A percentile compares a stretch with the other conserved stretches of the same genome.
Evolutionary conservation across 805 yeast genomes (phyloP).

Genomic region (Saccharomycodes ludwigii): DNA sequence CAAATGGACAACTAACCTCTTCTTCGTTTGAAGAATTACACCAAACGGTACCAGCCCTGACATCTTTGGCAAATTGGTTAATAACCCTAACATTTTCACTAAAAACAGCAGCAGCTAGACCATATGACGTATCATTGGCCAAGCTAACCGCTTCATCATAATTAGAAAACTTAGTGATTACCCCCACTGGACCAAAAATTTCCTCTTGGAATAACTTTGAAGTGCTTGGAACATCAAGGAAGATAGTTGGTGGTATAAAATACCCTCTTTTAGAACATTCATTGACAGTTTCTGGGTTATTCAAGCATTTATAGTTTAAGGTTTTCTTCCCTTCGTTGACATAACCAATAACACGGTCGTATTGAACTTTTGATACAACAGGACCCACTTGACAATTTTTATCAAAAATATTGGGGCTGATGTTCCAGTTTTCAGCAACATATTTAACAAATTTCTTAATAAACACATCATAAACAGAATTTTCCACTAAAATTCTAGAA

Average conservation of each 20-base stretch:
- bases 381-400: constrained; percentile 32
- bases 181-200: constrained; percentile 34
- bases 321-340: constrained; percentile 35
- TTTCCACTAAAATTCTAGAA: constrained; percentile 42
- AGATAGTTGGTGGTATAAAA: constrained; percentile 31
- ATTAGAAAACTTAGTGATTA: constrained; percentile 25
- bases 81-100: constrained; percentile 54
- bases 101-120: constrained; percentile 43
- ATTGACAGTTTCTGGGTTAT: constrained; percentile 31
- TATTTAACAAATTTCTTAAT: constrained; percentile 25
- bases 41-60: constrained; percentile 61
- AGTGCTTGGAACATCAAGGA: constrained; percentile 25
- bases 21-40: constrained; percentile 57
- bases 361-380: constrained; percentile 37
- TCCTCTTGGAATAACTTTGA: constrained; percentile 29
- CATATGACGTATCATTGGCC: constrained; percentile 30
- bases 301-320: constrained; percentile 34
- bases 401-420: constrained; percentile 43
- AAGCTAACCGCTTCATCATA: constrained; percentile 27
- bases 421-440: constrained; percentile 33
- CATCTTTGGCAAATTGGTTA: constrained; percentile 44
- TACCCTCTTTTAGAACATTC: constrained; percentile 14
- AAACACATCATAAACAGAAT: constrained; percentile 35
- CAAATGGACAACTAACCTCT: constrained; percentile 59
- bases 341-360: constrained; percentile 29